Evolutionary conservation across 345 rosid species (phyloP).

Genomic region (Citrus unshiu): DNA sequence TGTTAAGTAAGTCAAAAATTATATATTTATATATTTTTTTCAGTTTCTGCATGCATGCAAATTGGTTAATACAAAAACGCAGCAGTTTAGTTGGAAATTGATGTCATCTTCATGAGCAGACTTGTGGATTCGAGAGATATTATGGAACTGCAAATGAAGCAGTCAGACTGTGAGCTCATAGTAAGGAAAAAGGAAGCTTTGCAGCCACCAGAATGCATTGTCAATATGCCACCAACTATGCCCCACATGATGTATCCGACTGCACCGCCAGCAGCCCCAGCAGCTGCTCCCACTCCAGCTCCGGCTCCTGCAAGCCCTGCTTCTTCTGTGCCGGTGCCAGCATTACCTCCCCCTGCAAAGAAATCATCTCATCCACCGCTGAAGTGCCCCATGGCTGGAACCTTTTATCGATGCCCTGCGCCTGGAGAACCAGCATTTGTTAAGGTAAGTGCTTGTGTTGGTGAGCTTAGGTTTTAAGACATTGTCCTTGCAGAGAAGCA

Average conservation of each 20-base stretch:
- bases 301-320: conserved; percentile 36
- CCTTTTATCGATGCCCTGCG: conserved; percentile 76
- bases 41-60: neutral
- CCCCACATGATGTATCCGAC: conserved; percentile 41
- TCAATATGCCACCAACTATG: conserved; percentile 41
- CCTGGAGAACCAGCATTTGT: conserved; percentile 95
- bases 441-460: conserved; percentile 46
- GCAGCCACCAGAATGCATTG: conserved; percentile 38
- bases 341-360: conserved; percentile 43
- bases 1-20: conserved; percentile 58
- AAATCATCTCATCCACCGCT: conserved; percentile 58
- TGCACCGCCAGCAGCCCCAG: conserved; percentile 30
- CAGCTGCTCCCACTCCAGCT: conserved; percentile 30
- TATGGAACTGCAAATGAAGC: conserved; percentile 81
- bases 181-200: conserved; percentile 89
- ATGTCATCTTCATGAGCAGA: conserved; percentile 36
- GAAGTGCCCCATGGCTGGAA: conserved; percentile 96
- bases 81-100: neutral
- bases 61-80: neutral
- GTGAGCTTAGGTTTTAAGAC: neutral
- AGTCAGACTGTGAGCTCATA: conserved; percentile 68
- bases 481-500: neutral
- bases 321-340: conserved; percentile 29
- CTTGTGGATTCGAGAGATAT: conserved; percentile 94
- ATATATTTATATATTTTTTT: neutral